A percentile compares a stretch with the other conserved stretches of the same genome.
phyloP scores from a whole-genome alignment of 257 asterid species.

The Thymus mandschuricus region DNA sequence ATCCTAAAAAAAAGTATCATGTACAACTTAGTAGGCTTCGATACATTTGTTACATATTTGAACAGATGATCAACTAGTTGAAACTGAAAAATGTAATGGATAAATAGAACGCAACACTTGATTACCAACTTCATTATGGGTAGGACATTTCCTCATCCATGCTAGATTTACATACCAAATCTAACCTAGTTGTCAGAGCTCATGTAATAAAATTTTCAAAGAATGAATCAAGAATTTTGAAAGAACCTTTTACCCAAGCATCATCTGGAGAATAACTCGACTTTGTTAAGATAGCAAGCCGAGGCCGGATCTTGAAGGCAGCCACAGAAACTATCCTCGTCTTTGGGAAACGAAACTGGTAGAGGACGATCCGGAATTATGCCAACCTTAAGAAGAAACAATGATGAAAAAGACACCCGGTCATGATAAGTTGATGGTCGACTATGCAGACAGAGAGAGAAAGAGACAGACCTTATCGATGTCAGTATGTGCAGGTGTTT shows the following conservation, averaged over 20 bases:
- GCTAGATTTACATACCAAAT: not conserved
- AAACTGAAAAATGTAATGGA: too few relatives aligned
- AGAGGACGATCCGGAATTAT: slow-evolving; percentile 81
- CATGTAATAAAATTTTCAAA: slow-evolving; percentile 24
- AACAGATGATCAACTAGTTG: too few relatives aligned
- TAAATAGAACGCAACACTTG: too few relatives aligned
- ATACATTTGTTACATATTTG: too few relatives aligned
- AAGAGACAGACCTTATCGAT: slow-evolving; percentile 75
- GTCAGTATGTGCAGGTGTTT: slow-evolving; percentile 93
- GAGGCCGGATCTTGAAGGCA: slow-evolving; percentile 82
- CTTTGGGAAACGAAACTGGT: slow-evolving; percentile 86
- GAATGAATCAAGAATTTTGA: slow-evolving; percentile 31
- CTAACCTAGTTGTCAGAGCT: not conserved
- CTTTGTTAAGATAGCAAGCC: slow-evolving; percentile 72
- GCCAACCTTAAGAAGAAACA: slow-evolving; percentile 59
- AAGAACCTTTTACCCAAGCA: not conserved
- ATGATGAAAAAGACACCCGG: not conserved
- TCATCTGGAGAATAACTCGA: slow-evolving; percentile 63
- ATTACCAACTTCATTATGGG: not conserved
- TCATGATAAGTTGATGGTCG: not conserved
- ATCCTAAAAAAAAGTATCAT: too few relatives aligned
- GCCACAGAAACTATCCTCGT: slow-evolving; percentile 78
- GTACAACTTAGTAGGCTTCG: too few relatives aligned
- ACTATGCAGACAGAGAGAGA: not conserved
- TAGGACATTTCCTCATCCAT: not conserved